These are phyloP conservation scores for Gremmenia infestans DNA, from an alignment of 2,329 filamentous ascomycete species.

Conservation along the genomic window DNA sequence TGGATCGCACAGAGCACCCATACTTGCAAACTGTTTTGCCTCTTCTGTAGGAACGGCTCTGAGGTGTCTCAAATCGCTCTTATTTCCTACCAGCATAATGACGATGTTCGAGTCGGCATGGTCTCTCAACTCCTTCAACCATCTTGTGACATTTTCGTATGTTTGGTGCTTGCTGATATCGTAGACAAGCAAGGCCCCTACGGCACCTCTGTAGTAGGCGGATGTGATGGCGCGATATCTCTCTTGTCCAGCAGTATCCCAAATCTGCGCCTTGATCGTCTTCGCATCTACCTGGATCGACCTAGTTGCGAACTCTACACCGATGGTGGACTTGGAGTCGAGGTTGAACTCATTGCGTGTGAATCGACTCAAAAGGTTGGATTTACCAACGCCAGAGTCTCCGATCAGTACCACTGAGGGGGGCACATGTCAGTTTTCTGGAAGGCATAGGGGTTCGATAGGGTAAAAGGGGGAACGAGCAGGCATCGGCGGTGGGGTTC, in stretches of 20 bases:
- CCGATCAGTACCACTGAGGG: slow-evolving; percentile 88
- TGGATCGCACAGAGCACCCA: slow-evolving; percentile 22
- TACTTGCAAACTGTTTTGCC: slow-evolving; percentile 96
- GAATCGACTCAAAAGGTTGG: slow-evolving; percentile 98
- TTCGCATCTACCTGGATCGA: slow-evolving; percentile 99
- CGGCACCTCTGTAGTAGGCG: slow-evolving; percentile 96
- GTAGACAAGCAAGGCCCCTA: slow-evolving; percentile 95
- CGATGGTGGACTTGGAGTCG: slow-evolving; percentile 99
- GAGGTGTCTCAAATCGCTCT: slow-evolving; percentile 99
- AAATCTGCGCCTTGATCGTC: slow-evolving; percentile 99
- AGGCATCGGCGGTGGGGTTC: slow-evolving; percentile 21
- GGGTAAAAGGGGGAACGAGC: slow-evolving; percentile 11
- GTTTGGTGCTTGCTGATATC: slow-evolving; percentile 99
- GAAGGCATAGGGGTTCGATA: slow-evolving; percentile 17
- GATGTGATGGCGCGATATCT: slow-evolving; percentile 98
- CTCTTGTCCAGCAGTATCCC: slow-evolving; percentile 98
- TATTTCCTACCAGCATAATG: slow-evolving; percentile 99
- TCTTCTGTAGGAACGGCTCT: slow-evolving; percentile 96
- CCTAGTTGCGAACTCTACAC: slow-evolving; percentile 96
- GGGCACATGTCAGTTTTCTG: slow-evolving; percentile 28
- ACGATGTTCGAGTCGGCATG: slow-evolving; percentile 99
- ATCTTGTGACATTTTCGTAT: slow-evolving; percentile 97
- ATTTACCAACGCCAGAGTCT: slow-evolving; percentile 99
- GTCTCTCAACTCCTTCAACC: slow-evolving; percentile 97
- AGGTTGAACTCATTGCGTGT: slow-evolving; percentile 99